Conservation (phyloP, 2,329 filamentous ascomycete genomes). For the Leptosphaerulina australis region DNA sequence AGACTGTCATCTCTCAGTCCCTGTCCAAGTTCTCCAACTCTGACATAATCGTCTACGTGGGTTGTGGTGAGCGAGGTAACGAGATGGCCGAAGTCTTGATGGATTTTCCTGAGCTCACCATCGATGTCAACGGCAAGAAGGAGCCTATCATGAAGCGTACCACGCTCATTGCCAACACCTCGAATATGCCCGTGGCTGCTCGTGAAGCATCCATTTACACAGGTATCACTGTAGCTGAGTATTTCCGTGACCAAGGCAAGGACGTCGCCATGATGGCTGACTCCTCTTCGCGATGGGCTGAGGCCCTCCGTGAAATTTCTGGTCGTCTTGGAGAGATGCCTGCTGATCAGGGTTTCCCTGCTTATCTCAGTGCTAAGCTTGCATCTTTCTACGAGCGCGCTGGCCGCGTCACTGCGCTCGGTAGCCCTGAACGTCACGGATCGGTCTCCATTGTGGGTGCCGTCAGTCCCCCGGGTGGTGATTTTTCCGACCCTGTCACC, state of each 20-base stretch:
- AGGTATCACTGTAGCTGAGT: constrained; percentile 79
- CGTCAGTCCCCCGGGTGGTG: constrained; percentile 95
- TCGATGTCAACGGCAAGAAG: constrained; percentile 90
- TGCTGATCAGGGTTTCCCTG: constrained; percentile 98
- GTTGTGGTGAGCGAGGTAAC: constrained; percentile 89
- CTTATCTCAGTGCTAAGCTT: constrained; percentile 94
- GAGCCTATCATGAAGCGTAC: constrained; percentile 99
- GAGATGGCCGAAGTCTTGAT: constrained; percentile 99
- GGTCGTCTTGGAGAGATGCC: constrained; percentile 99
- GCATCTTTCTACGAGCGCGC: constrained; percentile 99
- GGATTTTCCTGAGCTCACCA: constrained; percentile 98
- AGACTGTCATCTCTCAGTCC: constrained; percentile 98
- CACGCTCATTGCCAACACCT: constrained; percentile 97
- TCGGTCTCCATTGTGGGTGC: constrained; percentile 98
- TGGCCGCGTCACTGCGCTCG: constrained; percentile 81
- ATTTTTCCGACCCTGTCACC: constrained; percentile 98
- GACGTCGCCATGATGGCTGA: constrained; percentile 99
- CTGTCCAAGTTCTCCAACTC: constrained; percentile 99
- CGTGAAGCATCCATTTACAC: constrained; percentile 99
- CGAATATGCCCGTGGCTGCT: constrained; percentile 98
- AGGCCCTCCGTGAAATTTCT: constrained; percentile 97
- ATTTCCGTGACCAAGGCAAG: constrained; percentile 96
- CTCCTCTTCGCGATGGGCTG: constrained; percentile 96
- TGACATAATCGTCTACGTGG: constrained; percentile 98
- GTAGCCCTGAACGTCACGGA: constrained; percentile 84